Evolutionary conservation across 148 eudicot genomes (phyloP).

Genomic region (Rhododendron vialii): DNA sequence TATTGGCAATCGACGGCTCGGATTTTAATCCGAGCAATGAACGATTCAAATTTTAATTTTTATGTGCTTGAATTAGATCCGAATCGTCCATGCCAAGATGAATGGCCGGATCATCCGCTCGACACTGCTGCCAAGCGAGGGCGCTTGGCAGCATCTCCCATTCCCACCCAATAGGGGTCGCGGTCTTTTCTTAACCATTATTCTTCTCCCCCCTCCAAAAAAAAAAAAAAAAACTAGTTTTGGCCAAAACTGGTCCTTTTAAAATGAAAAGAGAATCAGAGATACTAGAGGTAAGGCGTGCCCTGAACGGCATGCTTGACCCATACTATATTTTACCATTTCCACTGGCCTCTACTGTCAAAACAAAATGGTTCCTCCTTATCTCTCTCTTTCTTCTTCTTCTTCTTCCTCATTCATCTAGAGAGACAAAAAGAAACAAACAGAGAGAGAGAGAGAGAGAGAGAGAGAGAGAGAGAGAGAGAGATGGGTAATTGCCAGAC

Average conservation of each 20-base stretch:
- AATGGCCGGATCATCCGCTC: too few species aligned
- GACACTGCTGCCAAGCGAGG: too few species aligned
- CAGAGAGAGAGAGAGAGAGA: constrained; percentile 22
- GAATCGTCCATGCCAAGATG: too few species aligned
- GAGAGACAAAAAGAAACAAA: neutral
- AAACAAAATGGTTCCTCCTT: constrained; percentile 9
- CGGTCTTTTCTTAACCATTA: too few species aligned
- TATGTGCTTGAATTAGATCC: too few species aligned
- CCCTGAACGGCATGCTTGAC: constrained; percentile 6
- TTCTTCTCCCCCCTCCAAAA: too few species aligned
- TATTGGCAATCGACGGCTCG: too few species aligned
- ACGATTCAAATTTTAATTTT: too few species aligned
- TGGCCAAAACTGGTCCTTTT: neutral
- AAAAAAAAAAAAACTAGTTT: too few species aligned
- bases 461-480: constrained; percentile 24
- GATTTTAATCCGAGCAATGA: too few species aligned
- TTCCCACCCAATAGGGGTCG: too few species aligned
- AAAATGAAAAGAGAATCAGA: neutral
- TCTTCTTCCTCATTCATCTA: neutral
- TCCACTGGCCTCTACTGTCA: constrained; percentile 1
- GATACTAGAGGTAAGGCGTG: neutral
- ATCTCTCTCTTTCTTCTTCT: neutral
- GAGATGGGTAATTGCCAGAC: constrained; percentile 98
- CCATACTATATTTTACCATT: constrained; percentile 10
- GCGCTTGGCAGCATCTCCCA: too few species aligned